A percentile compares a stretch with the other conserved stretches of the same genome.
Evolutionary conservation across 2,329 filamentous ascomycete species (phyloP).

Genomic region (Metarhizium humberi): DNA sequence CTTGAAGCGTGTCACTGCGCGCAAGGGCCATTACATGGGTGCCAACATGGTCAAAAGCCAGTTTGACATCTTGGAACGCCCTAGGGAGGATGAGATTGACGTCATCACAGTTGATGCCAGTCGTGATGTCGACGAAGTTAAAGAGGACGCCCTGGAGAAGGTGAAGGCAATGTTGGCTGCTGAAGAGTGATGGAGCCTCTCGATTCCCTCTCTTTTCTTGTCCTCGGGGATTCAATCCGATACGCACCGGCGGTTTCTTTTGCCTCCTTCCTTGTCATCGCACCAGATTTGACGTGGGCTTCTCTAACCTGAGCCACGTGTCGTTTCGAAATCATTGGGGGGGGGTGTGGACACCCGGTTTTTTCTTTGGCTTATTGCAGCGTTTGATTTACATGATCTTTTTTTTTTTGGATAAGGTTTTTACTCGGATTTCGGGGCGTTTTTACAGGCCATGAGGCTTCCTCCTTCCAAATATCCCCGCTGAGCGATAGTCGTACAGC

Average conservation of each 20-base stretch:
- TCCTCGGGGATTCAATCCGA: background rate
- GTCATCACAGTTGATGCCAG: constrained; percentile 64
- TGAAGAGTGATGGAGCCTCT: constrained; percentile 7
- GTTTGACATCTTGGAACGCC: constrained; percentile 78
- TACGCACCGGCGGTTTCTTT: background rate
- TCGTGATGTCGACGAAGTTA: constrained; percentile 47
- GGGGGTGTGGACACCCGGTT: background rate
- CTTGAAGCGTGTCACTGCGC: constrained; percentile 61
- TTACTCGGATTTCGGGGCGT: background rate
- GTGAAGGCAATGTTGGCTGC: constrained; percentile 42
- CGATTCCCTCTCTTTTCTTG: background rate
- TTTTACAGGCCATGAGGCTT: background rate
- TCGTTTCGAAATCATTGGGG: background rate
- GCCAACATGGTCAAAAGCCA: constrained; percentile 92
- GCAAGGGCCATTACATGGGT: constrained; percentile 91
- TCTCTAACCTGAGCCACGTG: background rate
- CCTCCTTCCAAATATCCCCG: background rate
- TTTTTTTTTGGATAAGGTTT: background rate
- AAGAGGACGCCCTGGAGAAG: constrained; percentile 46
- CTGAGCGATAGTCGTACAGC: background rate
- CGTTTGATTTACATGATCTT: background rate
- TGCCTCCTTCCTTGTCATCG: background rate
- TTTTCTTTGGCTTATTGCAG: background rate
- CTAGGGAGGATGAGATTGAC: constrained; percentile 59
- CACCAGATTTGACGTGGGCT: background rate